These are phyloP conservation scores for Rhodotorula sp. DNA, from an alignment of 1,284 basidiomycete genomes.

Conservation along the genomic window DNA sequence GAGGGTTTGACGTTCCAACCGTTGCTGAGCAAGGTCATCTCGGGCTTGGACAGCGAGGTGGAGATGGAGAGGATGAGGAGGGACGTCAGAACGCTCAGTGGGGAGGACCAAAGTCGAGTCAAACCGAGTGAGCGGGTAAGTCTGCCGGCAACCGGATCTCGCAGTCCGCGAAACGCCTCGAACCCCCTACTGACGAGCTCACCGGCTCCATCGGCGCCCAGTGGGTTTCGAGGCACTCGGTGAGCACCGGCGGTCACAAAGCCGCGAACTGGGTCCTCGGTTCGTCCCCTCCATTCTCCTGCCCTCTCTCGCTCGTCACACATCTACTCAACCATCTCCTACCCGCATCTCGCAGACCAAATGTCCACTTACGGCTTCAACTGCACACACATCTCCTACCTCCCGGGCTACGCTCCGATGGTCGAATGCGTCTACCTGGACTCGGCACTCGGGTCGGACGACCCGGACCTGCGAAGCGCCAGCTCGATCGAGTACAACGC, in stretches of 20 bases:
- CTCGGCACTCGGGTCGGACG: constrained; percentile 7
- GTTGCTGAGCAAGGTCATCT: constrained; percentile 17
- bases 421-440: constrained; percentile 33
- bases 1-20: constrained; percentile 22
- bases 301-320: not conserved
- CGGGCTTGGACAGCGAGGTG: constrained; percentile 6
- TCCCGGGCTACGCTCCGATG: constrained; percentile 28
- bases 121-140: constrained; percentile 8
- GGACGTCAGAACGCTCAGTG: constrained; percentile 36
- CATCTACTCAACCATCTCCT: not conserved
- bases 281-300: not conserved
- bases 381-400: constrained; percentile 27
- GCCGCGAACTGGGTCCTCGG: constrained; percentile 31
- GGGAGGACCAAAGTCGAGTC: constrained; percentile 27
- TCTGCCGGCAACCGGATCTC: not conserved
- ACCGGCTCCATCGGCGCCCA: not conserved
- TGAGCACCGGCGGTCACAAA: constrained; percentile 24
- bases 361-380: constrained; percentile 24
- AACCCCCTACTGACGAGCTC: not conserved
- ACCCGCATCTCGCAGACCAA: constrained; percentile 9
- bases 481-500: not conserved
- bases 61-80: not conserved
- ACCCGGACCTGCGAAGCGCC: not conserved
- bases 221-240: constrained; percentile 37
- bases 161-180: no score